Evolutionary conservation across 768 basidiomycete species (phyloP).

Genomic region (Mycena filopes): DNA sequence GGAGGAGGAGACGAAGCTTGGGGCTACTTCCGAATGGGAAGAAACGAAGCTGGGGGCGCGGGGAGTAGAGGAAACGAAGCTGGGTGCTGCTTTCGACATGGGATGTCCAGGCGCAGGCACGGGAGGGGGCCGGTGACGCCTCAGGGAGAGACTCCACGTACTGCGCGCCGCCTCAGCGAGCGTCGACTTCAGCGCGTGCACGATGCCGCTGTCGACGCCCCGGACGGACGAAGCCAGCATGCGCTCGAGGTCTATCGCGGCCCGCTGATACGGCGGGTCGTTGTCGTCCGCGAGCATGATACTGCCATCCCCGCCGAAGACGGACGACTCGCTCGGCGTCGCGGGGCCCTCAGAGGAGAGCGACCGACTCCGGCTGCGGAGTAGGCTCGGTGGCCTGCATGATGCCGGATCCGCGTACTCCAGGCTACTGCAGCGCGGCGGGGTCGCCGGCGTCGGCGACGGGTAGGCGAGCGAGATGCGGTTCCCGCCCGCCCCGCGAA

Average conservation of each 20-base stretch:
- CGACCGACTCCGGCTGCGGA: constrained; percentile 25
- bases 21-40: too few relatives aligned
- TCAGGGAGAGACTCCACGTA: constrained; percentile 12
- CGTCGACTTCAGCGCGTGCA: not conserved
- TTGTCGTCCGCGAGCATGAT: constrained; percentile 1
- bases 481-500: constrained; percentile 27
- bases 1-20: too few relatives aligned
- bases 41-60: too few relatives aligned
- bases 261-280: not conserved
- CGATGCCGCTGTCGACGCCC: not conserved
- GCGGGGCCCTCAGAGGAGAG: constrained; percentile 23
- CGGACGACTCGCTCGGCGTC: constrained; percentile 18
- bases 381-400: constrained; percentile 24
- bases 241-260: constrained; percentile 19
- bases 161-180: constrained; percentile 1
- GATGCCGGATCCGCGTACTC: not conserved
- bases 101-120: too few relatives aligned
- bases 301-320: constrained; percentile 1
- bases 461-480: constrained; percentile 16
- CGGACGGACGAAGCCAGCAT: too few relatives aligned
- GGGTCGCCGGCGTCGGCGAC: not conserved
- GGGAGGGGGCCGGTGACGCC: constrained; percentile 12
- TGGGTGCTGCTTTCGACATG: too few relatives aligned
- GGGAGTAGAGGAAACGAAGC: too few relatives aligned
- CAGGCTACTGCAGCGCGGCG: constrained; percentile 26